Evolutionary conservation across 257 asterid species (phyloP).

Genomic region (Plectranthus barbatus): DNA sequence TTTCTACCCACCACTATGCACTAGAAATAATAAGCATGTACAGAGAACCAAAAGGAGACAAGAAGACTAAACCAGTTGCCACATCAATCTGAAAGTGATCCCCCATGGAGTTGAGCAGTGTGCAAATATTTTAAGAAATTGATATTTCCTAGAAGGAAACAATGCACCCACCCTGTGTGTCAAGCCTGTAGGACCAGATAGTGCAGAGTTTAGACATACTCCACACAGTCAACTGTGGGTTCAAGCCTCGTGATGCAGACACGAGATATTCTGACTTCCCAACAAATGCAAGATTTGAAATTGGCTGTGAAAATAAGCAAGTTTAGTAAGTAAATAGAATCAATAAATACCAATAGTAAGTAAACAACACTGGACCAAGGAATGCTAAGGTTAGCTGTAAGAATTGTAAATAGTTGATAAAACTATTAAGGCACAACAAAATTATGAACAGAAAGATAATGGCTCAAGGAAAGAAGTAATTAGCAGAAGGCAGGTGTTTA

Average conservation of each 20-base stretch:
- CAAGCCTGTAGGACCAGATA: conserved; percentile 76
- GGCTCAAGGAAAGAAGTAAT: not conserved
- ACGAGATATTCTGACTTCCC: conserved; percentile 79
- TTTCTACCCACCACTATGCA: not conserved
- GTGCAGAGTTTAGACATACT: conserved; percentile 56
- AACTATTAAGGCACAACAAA: too few relatives aligned
- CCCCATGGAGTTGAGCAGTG: not conserved
- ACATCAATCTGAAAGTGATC: not conserved
- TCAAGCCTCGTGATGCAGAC: conserved; percentile 64
- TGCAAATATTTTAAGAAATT: not conserved
- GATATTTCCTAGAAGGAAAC: not conserved
- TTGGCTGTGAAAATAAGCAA: conserved; percentile 41
- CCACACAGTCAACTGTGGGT: conserved; percentile 61
- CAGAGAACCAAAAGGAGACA: not conserved
- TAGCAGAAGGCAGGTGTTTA: not conserved
- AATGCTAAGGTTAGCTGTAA: too few relatives aligned
- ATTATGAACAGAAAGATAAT: not conserved
- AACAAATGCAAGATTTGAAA: conserved; percentile 52
- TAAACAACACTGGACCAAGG: not conserved
- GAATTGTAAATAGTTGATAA: too few relatives aligned
- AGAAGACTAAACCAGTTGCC: too few relatives aligned
- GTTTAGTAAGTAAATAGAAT: conserved; percentile 5
- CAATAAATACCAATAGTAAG: not conserved
- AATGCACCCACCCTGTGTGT: conserved; percentile 51
- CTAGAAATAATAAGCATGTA: not conserved